phyloP scores from a whole-genome alignment of 140 eudicot species.

The Anethum foeniculum region DNA sequence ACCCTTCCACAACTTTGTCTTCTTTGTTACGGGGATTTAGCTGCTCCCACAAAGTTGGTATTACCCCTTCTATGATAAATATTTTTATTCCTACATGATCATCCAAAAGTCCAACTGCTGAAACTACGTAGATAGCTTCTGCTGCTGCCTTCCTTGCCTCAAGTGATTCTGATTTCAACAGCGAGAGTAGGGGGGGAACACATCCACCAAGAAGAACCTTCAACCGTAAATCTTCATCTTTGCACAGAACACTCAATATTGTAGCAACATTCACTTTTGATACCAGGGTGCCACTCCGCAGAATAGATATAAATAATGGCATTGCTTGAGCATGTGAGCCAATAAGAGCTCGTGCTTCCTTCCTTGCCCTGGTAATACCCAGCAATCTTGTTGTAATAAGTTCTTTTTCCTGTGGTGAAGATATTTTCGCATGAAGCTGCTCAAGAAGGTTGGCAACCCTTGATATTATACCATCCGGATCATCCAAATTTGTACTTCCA shows the following conservation, averaged over 20 bases:
- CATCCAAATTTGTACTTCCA: slow-evolving; percentile 36
- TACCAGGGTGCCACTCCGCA: slow-evolving; percentile 46
- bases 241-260: slow-evolving; percentile 51
- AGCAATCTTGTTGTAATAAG: slow-evolving; percentile 57
- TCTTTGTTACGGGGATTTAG: slow-evolving; percentile 34
- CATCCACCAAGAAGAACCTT: slow-evolving; percentile 82
- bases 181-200: slow-evolving; percentile 61
- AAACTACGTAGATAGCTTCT: slow-evolving; percentile 65
- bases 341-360: slow-evolving; percentile 61
- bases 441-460: slow-evolving; percentile 60
- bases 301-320: slow-evolving; percentile 69
- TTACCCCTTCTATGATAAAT: slow-evolving; percentile 82
- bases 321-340: slow-evolving; percentile 78
- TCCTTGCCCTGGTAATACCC: slow-evolving; percentile 46
- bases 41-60: slow-evolving; percentile 73
- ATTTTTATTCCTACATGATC: slow-evolving; percentile 78
- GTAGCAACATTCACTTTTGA: slow-evolving; percentile 67
- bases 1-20: slow-evolving; percentile 73
- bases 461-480: slow-evolving; percentile 45
- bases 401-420: slow-evolving; percentile 64
- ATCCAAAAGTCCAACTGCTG: slow-evolving; percentile 57
- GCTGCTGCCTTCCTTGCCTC: slow-evolving; percentile 74
- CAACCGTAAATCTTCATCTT: slow-evolving; percentile 61
- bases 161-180: slow-evolving; percentile 50
- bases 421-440: slow-evolving; percentile 54